A percentile compares a stretch with the other conserved stretches of the same genome.
phyloP scores from a whole-genome alignment of 257 asterid genomes.

The Nicotiana knightiana region DNA sequence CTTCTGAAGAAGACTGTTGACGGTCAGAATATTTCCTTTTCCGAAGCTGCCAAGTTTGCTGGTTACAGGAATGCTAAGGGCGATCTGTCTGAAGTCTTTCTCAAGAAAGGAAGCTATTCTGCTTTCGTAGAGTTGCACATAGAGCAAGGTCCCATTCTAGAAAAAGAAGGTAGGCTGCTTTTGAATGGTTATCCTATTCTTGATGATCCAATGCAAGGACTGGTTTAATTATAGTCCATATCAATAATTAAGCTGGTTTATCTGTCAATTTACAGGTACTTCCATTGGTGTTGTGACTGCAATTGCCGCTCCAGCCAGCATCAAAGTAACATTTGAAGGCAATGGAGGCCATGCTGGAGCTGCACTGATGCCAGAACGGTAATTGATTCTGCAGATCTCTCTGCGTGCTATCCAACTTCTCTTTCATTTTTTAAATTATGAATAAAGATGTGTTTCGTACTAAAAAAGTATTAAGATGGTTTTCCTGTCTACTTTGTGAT shows the following conservation, averaged over 20 bases:
- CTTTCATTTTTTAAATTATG: neutral
- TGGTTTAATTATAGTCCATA: neutral
- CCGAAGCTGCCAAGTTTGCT: constrained; percentile 72
- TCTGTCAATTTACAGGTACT: constrained; percentile 31
- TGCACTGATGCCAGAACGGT: constrained; percentile 84
- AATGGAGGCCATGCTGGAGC: constrained; percentile 99
- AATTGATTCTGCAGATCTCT: neutral
- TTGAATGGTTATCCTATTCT: neutral
- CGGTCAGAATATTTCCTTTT: constrained; percentile 49
- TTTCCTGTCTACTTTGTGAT: neutral
- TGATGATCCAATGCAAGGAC: neutral
- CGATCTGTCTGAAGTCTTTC: constrained; percentile 54
- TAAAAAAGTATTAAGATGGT: neutral
- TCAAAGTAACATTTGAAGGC: constrained; percentile 86
- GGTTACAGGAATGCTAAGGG: constrained; percentile 42
- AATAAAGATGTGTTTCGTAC: neutral
- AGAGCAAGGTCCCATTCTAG: constrained; percentile 97
- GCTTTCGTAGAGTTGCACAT: constrained; percentile 86
- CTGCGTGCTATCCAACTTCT: neutral
- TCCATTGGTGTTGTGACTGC: constrained; percentile 89
- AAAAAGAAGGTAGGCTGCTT: constrained; percentile 66
- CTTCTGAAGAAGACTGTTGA: constrained; percentile 62
- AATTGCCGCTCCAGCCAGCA: constrained; percentile 98
- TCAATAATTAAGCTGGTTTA: neutral
- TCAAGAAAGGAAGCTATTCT: constrained; percentile 64